phyloP scores from a whole-genome alignment of 1,284 basidiomycete genomes.

The Cystobasidium pallidum region DNA sequence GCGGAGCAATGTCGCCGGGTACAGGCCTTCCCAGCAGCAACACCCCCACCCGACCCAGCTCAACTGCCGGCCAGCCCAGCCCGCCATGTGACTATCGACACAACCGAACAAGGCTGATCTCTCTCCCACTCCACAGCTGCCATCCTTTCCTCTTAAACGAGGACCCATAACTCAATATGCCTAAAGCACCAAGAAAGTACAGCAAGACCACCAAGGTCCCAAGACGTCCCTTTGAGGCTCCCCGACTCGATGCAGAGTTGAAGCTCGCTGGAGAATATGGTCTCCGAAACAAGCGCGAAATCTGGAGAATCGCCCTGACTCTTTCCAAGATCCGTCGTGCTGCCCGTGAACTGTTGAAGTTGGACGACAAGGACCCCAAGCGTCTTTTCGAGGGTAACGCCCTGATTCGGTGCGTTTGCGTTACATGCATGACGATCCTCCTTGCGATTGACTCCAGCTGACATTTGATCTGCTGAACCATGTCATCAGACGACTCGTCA shows the following conservation, averaged over 20 bases:
- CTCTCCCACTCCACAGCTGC: not conserved
- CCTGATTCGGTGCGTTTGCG: constrained; percentile 75
- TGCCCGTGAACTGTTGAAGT: constrained; percentile 99
- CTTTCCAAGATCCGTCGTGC: constrained; percentile 99
- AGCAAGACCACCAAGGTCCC: constrained; percentile 40
- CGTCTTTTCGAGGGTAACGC: constrained; percentile 99
- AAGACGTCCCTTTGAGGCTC: constrained; percentile 44
- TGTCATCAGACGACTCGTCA: constrained; percentile 88
- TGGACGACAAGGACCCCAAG: constrained; percentile 99
- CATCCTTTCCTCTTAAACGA: not conserved
- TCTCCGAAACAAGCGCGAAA: constrained; percentile 99
- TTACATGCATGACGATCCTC: too few species aligned
- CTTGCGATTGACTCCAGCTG: too few species aligned
- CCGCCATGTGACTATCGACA: too few species aligned
- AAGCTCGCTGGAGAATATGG: constrained; percentile 99
- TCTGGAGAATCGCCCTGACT: constrained; percentile 98
- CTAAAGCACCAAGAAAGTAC: constrained; percentile 35
- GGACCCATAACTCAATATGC: constrained; percentile 15
- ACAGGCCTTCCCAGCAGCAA: not conserved
- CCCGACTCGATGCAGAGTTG: constrained; percentile 95
- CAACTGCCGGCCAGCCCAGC: not conserved
- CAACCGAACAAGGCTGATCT: not conserved
- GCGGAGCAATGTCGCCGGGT: not conserved
- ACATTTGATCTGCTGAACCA: too few species aligned
- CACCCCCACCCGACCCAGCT: not conserved